Evolutionary conservation across 805 yeast genomes (phyloP).

Genomic region (Pichia nakasei): DNA sequence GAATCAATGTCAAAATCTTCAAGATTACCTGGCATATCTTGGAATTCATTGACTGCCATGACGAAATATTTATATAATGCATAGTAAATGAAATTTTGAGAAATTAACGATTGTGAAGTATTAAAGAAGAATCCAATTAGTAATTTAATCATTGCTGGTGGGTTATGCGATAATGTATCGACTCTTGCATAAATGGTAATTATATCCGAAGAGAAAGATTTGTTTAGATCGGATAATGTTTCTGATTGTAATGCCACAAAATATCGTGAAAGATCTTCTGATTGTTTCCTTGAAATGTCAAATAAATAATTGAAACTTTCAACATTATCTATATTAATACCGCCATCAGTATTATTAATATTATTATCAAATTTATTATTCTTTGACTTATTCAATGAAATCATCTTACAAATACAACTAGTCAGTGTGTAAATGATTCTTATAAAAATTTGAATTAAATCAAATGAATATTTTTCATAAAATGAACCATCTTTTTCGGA

Average conservation of each 20-base stretch:
- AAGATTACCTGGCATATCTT: conserved; percentile 2
- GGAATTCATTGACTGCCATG: conserved; percentile 7
- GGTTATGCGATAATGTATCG: conserved; percentile 11
- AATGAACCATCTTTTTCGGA: conserved; percentile 5
- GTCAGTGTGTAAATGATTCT: conserved; percentile 12
- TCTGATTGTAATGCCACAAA: conserved; percentile 2
- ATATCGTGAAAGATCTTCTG: conserved; percentile 4
- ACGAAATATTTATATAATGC: conserved; percentile 21
- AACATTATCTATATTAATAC: neutral
- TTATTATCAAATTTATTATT: neutral
- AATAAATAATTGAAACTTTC: conserved; percentile 5
- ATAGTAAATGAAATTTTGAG: conserved; percentile 22
- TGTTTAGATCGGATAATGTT: neutral
- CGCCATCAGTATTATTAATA: neutral
- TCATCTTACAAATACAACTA: conserved; percentile 11
- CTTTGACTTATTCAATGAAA: conserved; percentile 3
- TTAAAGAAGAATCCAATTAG: conserved; percentile 23
- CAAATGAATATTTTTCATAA: conserved; percentile 16
- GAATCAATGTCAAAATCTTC: conserved; percentile 7
- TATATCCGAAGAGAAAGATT: conserved; percentile 1
- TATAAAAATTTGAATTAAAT: conserved; percentile 17
- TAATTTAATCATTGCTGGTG: conserved; percentile 15
- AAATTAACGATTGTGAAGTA: conserved; percentile 20
- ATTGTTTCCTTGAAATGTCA: conserved; percentile 5
- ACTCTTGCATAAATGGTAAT: conserved; percentile 6